Evolutionary conservation across 2,329 filamentous ascomycete species (phyloP), one percentile per base, ranked within the genome.

Genomic region (Fusarium irregulare): DNA sequence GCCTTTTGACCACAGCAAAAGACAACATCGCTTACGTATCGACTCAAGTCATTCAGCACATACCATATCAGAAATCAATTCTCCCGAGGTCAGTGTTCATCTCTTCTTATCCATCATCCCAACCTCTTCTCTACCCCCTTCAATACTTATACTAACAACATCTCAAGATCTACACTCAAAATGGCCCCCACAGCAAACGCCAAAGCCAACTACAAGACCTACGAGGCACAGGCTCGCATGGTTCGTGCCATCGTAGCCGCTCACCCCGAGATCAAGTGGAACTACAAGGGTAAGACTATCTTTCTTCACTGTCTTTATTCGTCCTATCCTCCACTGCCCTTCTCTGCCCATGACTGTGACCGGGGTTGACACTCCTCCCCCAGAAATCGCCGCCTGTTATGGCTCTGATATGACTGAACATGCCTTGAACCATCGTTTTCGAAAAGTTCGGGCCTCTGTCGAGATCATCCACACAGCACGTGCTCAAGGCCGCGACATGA

Each of bases 161-260:
- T 25, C 20, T 48, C 49, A 42, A 49, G 30, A 54, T 37, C 45
- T 21, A 30, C 41, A 25, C 46, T 23, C 9, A 40, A 54, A 14
- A 88, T 88, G 86, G 80, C 85, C 6, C 77, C 83, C 5, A 50
- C 77, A 6, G 49, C 77, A 30, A 77, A 64, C 34, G 55, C 73
- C 55, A 83, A 83, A 57, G 82, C 86, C 16, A 89, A 88, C 70
- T 91, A 89, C 80, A 86, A 85, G 66, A 83, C 82, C 4, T 89
- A 88, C 75, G 88, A 91, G 76, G 82, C 86, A 0, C 87, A 88
- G 69, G 84, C 85, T 21, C 87, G 89, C 47, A 84, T 91, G 37
- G 81, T 91, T 4, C 85, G 87, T 3, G 88, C 89, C 7, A 85
- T 91, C 25, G 79, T 91, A 1, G 89, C 88, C 0, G 86, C 87